Evolutionary conservation across 1,139 yeast species (phyloP).

Genomic region (Geotrichum siamense): DNA sequence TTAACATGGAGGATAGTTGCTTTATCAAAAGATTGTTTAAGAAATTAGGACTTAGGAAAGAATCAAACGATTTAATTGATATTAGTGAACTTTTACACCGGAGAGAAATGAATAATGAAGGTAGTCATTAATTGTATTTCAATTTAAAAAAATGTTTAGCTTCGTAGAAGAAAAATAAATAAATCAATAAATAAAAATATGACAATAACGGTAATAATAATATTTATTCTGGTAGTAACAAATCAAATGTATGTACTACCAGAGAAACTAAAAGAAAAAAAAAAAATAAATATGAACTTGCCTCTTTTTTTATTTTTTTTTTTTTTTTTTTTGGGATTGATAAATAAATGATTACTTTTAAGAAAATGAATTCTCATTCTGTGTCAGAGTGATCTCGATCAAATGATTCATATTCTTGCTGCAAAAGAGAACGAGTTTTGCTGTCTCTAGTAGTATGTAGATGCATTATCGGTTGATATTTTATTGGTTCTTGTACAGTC

Average conservation of each 20-base stretch:
- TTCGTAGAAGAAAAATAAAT: too few species aligned
- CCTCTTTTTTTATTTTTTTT: not conserved
- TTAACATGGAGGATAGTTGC: not conserved
- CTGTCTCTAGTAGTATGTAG: constrained; percentile 18
- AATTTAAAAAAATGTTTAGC: too few species aligned
- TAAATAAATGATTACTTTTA: not conserved
- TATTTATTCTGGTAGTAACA: too few species aligned
- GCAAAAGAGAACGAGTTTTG: constrained; percentile 8
- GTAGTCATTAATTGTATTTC: not conserved
- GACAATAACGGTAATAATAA: too few species aligned
- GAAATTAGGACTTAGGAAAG: constrained; percentile 1
- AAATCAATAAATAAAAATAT: too few species aligned
- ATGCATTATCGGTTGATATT: constrained; percentile 31
- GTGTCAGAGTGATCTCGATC: not conserved
- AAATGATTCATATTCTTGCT: constrained; percentile 17
- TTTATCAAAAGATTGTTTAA: not conserved
- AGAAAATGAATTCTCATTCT: not conserved
- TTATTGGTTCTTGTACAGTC: constrained; percentile 41
- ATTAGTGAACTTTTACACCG: constrained; percentile 15
- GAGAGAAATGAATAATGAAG: not conserved
- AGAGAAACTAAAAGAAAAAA: too few species aligned
- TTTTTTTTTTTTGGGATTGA: not conserved
- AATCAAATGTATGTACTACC: too few species aligned
- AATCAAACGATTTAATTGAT: not conserved
- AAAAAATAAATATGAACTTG: too few species aligned